These are phyloP conservation scores for Tuber microsphaerosporum DNA, from an alignment of 495 filamentous ascomycete species.

Conservation along the genomic window DNA sequence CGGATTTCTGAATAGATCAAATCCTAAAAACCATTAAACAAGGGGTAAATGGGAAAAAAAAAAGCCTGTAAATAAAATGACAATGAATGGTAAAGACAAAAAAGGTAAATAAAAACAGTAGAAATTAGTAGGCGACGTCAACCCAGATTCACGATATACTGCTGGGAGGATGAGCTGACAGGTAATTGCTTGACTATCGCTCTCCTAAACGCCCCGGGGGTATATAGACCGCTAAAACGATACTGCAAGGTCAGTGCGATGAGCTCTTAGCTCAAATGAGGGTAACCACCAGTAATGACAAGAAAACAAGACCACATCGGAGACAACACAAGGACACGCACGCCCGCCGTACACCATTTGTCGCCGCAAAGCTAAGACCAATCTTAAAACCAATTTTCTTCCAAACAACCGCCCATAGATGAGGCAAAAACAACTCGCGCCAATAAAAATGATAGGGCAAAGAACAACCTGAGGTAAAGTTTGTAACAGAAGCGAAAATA, in stretches of 20 bases:
- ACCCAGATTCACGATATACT: neutral
- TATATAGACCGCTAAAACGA: neutral
- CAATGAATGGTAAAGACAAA: conserved; percentile 4
- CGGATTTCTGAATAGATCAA: neutral
- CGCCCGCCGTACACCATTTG: conserved; percentile 37
- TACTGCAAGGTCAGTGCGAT: neutral
- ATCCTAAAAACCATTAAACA: neutral
- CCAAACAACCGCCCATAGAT: conserved; percentile 30
- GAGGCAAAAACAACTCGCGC: conserved; percentile 14
- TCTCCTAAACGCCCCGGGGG: neutral
- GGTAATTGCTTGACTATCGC: neutral
- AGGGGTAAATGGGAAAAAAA: neutral
- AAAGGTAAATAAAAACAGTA: neutral
- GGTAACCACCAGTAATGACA: conserved; percentile 12
- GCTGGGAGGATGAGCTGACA: neutral
- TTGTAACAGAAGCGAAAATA: conserved; percentile 35
- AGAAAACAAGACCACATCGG: conserved; percentile 32
- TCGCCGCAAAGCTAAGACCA: conserved; percentile 38
- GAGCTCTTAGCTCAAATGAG: neutral
- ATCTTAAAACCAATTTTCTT: conserved; percentile 38
- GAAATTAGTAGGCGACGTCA: neutral
- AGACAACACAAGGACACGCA: conserved; percentile 34
- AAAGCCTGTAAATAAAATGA: neutral
- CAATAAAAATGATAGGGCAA: conserved; percentile 31
- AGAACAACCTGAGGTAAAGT: conserved; percentile 31